Conservation (phyloP, 2,329 filamentous ascomycete species). For the Arachnomyces sp. region DNA sequence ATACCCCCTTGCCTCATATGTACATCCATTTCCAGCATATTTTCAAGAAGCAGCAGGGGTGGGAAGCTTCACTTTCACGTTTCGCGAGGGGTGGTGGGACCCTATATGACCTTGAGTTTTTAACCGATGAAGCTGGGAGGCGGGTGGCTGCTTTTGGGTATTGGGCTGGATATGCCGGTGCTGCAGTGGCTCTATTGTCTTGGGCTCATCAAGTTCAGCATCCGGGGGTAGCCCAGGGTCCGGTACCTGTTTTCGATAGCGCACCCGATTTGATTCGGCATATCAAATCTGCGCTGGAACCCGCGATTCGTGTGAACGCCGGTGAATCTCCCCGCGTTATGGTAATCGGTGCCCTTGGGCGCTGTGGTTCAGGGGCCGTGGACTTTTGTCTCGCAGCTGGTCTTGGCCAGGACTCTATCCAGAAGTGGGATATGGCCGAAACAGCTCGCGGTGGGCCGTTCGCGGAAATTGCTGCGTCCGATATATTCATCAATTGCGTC, state of each 20-base stretch:
- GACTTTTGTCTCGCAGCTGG: slow-evolving; percentile 66
- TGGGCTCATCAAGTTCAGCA: slow-evolving; percentile 78
- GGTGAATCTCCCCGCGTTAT: slow-evolving; percentile 65
- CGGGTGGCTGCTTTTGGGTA: slow-evolving; percentile 42
- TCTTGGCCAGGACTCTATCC: slow-evolving; percentile 61
- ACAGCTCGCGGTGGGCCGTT: slow-evolving; percentile 70
- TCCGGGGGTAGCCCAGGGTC: slow-evolving; percentile 53
- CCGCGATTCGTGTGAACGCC: slow-evolving; percentile 56
- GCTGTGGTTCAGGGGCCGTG: slow-evolving; percentile 57
- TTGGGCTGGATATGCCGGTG: slow-evolving; percentile 63
- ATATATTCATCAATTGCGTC: slow-evolving; percentile 74
- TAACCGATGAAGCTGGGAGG: slow-evolving; percentile 64
- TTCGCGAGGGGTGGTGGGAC: slow-evolving; percentile 69
- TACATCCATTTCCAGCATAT: slow-evolving; percentile 66
- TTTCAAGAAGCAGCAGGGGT: slow-evolving; percentile 69
- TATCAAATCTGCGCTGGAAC: slow-evolving; percentile 62
- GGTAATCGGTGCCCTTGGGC: slow-evolving; percentile 64
- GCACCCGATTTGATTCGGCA: slow-evolving; percentile 59
- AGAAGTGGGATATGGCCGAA: slow-evolving; percentile 71
- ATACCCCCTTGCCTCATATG: slow-evolving; percentile 61
- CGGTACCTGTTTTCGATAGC: slow-evolving; percentile 53
- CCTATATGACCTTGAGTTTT: slow-evolving; percentile 80
- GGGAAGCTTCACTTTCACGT: slow-evolving; percentile 69
- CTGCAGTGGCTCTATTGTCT: slow-evolving; percentile 65
- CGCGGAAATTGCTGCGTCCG: slow-evolving; percentile 61